Base-by-base conservation (phyloP, 306 rosid species). In the Vigna nakashimae region DNA sequence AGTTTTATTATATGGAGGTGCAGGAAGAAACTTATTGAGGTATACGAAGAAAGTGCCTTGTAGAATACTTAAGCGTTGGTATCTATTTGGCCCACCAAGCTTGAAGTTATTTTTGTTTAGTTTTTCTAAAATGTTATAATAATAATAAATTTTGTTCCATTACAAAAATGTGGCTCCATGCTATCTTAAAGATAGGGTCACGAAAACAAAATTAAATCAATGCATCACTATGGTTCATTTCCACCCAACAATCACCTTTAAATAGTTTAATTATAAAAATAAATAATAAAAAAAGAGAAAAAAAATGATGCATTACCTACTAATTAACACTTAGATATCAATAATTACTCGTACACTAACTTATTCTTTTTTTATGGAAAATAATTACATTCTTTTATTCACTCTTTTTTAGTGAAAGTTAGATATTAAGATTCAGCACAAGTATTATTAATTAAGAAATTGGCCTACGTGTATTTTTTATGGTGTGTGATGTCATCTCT, bases 401-500 rank as follows among this genome's bases (percentile, higher is more conserved):
- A 22, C 68, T 72, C 65, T 36, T 78, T 24, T 57, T 82, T 18
- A 71, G 78, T 83, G 76, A 78, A 78, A 88, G 81, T 58, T 72
- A 74, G 82, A 63, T 84, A 79, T 85, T 56, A 76, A 79, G 87
- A 85, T 86, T 65, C 84, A 45, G 63, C 51, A 15, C 66, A 65
- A 42, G 51, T 43, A 76, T 71, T 74, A 65, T 75, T 60, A 58
- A 28, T 63, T 12, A 72, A 77, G 67, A 46, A 20, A 74, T 73
- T 80, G 50, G 18, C 69, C 74, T 36, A 52, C 12, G 4, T 65
- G 58, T 65, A 57, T 55, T 56, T 56, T 80, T 76, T 59, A 40
- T 80, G 42, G 51, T 71, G 73, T 59, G 71, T 5, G 42, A 36
- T 36, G 42, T 9, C 42, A 36, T 36, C 7, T 36, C 42, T 36